These are phyloP conservation scores for Debaryomyces castellii DNA, from an alignment of 805 yeast species.

Conservation along the genomic window DNA sequence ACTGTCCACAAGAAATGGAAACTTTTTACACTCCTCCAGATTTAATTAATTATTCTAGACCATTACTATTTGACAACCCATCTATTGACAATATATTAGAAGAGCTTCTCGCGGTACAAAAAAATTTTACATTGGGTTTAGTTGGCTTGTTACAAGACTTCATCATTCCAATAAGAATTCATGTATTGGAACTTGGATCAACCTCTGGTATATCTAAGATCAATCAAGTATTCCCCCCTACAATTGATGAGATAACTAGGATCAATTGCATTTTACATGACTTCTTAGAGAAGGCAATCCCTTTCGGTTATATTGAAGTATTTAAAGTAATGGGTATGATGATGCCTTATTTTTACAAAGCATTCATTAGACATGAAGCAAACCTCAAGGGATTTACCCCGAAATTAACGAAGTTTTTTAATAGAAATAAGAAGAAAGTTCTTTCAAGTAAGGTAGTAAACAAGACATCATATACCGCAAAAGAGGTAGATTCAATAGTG, in stretches of 20 bases:
- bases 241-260: constrained; percentile 90
- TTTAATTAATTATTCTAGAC: constrained; percentile 9
- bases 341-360: constrained; percentile 88
- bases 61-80: constrained; percentile 15
- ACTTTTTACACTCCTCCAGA: constrained; percentile 65
- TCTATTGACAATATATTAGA: constrained; percentile 54
- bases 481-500: constrained; percentile 46
- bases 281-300: constrained; percentile 63
- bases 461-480: constrained; percentile 23
- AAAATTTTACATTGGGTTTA: constrained; percentile 67
- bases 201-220: constrained; percentile 61
- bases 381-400: constrained; percentile 70
- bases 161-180: constrained; percentile 73
- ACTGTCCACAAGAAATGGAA: constrained; percentile 87
- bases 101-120: constrained; percentile 71
- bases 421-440: constrained; percentile 26
- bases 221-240: constrained; percentile 87
- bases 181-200: constrained; percentile 56
- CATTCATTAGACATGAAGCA: constrained; percentile 92
- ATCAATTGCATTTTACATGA: constrained; percentile 83
- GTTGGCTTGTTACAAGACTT: constrained; percentile 77
- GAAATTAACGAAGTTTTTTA: constrained; percentile 43
- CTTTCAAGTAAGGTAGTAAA: constrained; percentile 31
- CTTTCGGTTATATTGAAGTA: constrained; percentile 73
- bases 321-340: constrained; percentile 79